These are phyloP conservation scores for Sclerotinia subarctica DNA, from an alignment of 2,329 filamentous ascomycete genomes.

Conservation along the genomic window DNA sequence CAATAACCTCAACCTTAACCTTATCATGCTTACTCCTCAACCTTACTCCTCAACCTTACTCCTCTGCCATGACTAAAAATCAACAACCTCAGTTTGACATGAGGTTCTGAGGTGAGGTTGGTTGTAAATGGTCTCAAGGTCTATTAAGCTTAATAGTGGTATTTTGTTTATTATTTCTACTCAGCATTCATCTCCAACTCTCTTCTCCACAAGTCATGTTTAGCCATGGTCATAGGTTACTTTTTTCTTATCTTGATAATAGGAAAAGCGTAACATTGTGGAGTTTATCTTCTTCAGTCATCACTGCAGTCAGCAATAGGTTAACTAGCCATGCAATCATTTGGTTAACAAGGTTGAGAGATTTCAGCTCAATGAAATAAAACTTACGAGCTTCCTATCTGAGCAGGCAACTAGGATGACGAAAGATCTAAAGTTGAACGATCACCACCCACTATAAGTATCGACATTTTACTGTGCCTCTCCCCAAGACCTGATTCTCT, in stretches of 20 bases:
- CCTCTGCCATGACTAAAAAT: not conserved
- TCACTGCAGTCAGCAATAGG: conserved; percentile 2
- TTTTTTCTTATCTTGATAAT: not conserved
- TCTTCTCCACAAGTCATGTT: not conserved
- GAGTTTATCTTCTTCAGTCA: not conserved
- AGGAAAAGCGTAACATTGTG: not conserved
- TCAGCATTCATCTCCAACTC: too few relatives aligned
- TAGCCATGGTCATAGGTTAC: too few relatives aligned
- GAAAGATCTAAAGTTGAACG: too few relatives aligned
- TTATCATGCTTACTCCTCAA: too few relatives aligned
- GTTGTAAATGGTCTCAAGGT: too few relatives aligned
- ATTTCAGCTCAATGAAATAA: too few relatives aligned
- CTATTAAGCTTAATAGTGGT: not conserved
- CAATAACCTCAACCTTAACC: not conserved
- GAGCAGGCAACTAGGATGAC: too few relatives aligned
- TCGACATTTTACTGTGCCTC: not conserved
- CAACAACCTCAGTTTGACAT: not conserved
- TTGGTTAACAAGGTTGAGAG: not conserved
- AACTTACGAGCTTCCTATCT: not conserved
- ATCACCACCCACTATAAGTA: not conserved
- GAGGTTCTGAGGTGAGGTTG: too few relatives aligned
- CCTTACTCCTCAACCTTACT: too few relatives aligned
- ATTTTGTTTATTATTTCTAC: too few relatives aligned
- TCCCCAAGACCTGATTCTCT: not conserved
- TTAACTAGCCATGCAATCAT: not conserved